These are phyloP conservation scores for Fusarium albosuccineum DNA, from an alignment of 2,329 filamentous ascomycete species.

Conservation along the genomic window DNA sequence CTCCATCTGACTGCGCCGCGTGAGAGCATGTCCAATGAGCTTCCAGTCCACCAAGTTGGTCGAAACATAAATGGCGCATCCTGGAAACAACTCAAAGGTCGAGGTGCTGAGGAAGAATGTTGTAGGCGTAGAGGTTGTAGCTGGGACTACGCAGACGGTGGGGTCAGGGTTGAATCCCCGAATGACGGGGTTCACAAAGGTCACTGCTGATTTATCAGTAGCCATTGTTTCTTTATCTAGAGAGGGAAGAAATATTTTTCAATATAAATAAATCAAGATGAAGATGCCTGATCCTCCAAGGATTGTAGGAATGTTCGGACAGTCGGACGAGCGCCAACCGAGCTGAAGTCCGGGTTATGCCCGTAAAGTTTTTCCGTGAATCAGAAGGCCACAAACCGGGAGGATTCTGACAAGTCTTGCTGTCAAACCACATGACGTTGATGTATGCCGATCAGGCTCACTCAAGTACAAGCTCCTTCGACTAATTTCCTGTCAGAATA, in stretches of 20 bases:
- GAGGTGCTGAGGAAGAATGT: conserved; percentile 71
- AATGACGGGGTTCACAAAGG: conserved; percentile 66
- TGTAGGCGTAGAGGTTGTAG: conserved; percentile 44
- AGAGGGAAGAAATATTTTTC: too few relatives aligned
- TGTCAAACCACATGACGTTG: not conserved
- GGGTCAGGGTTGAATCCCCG: conserved; percentile 74
- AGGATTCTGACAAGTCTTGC: not conserved
- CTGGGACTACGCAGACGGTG: conserved; percentile 57
- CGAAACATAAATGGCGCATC: conserved; percentile 71
- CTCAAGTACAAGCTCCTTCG: too few relatives aligned
- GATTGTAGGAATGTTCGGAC: not conserved
- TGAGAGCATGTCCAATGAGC: conserved; percentile 66
- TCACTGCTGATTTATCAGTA: not conserved
- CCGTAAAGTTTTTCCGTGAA: conserved; percentile 2
- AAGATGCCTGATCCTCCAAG: not conserved
- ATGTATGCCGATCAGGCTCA: too few relatives aligned
- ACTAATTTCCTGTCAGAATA: too few relatives aligned
- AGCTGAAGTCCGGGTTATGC: not conserved
- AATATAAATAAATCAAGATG: too few relatives aligned
- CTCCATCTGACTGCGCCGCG: conserved; percentile 63
- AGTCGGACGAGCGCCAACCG: not conserved
- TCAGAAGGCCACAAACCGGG: not conserved
- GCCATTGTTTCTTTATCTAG: conserved; percentile 13
- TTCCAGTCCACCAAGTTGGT: conserved; percentile 65
- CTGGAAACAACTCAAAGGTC: conserved; percentile 73